A percentile compares a stretch with the other conserved stretches of the same genome.
Evolutionary conservation across 352 stramenopile genomes (phyloP).

Genomic region (Peronospora belbahrii): DNA sequence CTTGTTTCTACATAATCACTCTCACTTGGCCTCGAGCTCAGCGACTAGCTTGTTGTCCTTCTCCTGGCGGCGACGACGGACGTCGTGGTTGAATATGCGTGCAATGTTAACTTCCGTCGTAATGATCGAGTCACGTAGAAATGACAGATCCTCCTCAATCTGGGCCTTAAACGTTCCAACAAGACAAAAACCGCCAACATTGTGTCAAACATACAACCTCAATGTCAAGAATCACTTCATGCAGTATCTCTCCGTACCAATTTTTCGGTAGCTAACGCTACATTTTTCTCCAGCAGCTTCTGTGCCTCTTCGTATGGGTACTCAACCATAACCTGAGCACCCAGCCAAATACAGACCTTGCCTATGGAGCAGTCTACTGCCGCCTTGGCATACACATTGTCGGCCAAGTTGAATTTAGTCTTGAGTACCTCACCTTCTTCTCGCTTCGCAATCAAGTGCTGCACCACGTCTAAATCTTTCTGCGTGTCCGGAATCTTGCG

Average conservation of each 20-base stretch:
- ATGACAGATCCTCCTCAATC: constrained; percentile 88
- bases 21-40: constrained; percentile 59
- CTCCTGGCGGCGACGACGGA: constrained; percentile 76
- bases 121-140: constrained; percentile 95
- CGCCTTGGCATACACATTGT: constrained; percentile 94
- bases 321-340: constrained; percentile 96
- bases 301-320: constrained; percentile 96
- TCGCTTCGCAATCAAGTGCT: constrained; percentile 45
- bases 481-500: constrained; percentile 89
- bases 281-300: constrained; percentile 77
- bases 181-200: not conserved
- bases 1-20: not conserved
- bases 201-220: not conserved
- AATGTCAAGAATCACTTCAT: not conserved
- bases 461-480: constrained; percentile 60
- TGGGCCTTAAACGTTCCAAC: constrained; percentile 33
- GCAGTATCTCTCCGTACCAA: constrained; percentile 32
- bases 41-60: constrained; percentile 58
- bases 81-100: constrained; percentile 96
- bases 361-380: constrained; percentile 84
- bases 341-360: constrained; percentile 96
- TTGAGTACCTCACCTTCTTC: constrained; percentile 75
- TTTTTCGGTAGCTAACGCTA: constrained; percentile 58
- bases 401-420: constrained; percentile 91
- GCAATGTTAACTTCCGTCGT: constrained; percentile 96